phyloP scores from a whole-genome alignment of 164 flowering plant genomes.

The Houttuynia cordata region DNA sequence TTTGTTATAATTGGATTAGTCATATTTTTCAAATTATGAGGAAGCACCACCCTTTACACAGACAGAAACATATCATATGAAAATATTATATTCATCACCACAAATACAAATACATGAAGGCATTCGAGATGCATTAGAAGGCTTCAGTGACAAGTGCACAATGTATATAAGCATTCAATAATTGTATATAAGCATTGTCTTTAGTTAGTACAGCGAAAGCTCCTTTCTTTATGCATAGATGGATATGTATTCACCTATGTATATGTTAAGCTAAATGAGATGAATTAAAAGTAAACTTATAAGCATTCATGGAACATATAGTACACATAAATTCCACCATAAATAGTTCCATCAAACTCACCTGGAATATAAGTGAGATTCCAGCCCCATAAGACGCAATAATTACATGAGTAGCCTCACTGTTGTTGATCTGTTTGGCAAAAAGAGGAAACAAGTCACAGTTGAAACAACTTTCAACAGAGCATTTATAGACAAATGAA shows the following conservation, averaged over 20 bases:
- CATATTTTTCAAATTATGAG: too few species aligned
- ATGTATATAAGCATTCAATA: too few species aligned
- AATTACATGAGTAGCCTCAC: conserved; percentile 52
- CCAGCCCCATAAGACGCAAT: conserved; percentile 75
- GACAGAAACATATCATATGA: too few species aligned
- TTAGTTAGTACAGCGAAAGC: too few species aligned
- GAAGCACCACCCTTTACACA: too few species aligned
- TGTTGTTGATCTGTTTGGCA: conserved; percentile 35
- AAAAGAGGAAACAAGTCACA: conserved; percentile 7
- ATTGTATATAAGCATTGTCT: too few species aligned
- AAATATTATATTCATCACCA: too few species aligned
- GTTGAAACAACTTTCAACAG: background rate
- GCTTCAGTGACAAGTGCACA: too few species aligned
- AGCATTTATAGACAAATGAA: background rate
- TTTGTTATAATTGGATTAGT: too few species aligned
- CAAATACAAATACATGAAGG: too few species aligned
- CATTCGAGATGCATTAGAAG: too few species aligned
- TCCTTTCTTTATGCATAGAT: background rate
- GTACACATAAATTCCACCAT: background rate
- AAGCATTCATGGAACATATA: background rate
- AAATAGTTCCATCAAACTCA: conserved; percentile 9
- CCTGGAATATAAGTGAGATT: conserved; percentile 55
- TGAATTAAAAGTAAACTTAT: background rate
- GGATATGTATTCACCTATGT: background rate
- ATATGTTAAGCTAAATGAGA: background rate